These are phyloP conservation scores for Neoascochyta sp. DNA, from an alignment of 2,329 filamentous ascomycete species.

Conservation along the genomic window DNA sequence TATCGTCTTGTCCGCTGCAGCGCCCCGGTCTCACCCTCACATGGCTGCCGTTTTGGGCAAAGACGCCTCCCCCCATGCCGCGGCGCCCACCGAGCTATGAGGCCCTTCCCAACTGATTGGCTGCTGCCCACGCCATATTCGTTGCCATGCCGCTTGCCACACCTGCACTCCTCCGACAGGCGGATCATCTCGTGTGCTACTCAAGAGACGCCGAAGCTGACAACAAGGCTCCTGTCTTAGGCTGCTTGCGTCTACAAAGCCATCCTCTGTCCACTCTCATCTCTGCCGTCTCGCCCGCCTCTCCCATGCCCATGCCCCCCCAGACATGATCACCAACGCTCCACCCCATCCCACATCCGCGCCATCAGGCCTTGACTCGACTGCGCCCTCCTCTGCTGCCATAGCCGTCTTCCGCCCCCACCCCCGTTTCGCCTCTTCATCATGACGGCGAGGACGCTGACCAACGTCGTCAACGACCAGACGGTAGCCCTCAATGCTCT, in stretches of 20 bases:
- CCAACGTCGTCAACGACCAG: constrained; percentile 42
- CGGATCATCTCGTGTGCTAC: no score
- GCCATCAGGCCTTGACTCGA: no score
- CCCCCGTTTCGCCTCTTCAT: no score
- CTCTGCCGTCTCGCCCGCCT: constrained; percentile 5
- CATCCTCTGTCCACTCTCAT: no score
- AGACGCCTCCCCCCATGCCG: constrained; percentile 23
- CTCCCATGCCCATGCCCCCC: constrained; percentile 8
- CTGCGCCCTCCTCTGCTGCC: no score
- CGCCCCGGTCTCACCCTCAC: constrained; percentile 28
- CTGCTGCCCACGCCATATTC: constrained; percentile 24
- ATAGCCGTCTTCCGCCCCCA: no score
- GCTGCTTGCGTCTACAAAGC: no score
- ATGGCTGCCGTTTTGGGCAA: constrained; percentile 29
- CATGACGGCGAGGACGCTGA: constrained; percentile 40
- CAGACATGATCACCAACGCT: constrained; percentile 26
- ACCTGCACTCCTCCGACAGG: constrained; percentile 18
- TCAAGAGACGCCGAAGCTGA: no score
- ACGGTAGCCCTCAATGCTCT: constrained; percentile 48
- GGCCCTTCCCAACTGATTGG: constrained; percentile 26
- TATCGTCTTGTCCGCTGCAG: constrained; percentile 27
- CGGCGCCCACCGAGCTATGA: constrained; percentile 12
- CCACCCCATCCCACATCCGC: constrained; percentile 12
- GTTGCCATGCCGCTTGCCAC: constrained; percentile 35
- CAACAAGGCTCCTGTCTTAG: no score